Evolutionary conservation across 106 monocot genomes (phyloP).

Genomic region (Platanthera zijinensis): DNA sequence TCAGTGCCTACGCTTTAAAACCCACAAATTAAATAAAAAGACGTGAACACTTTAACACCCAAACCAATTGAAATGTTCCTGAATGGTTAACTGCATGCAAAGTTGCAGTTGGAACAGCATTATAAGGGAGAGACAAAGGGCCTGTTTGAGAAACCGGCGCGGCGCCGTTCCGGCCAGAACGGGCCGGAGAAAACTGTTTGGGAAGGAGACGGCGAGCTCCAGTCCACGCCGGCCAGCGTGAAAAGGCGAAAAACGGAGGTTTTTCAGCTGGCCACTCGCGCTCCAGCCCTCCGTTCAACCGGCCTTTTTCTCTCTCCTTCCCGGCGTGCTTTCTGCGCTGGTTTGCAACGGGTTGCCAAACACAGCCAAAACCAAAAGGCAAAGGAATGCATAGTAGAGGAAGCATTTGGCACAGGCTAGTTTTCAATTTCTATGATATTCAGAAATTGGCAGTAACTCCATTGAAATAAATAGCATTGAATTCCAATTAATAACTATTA

Average conservation of each 20-base stretch:
- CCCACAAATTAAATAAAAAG: background rate
- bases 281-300: too few species aligned
- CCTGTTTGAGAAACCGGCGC: too few species aligned
- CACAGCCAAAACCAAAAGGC: background rate
- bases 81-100: background rate
- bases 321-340: too few species aligned
- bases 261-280: too few species aligned
- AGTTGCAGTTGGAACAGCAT: background rate
- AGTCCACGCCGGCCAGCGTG: too few species aligned
- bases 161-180: too few species aligned
- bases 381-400: background rate
- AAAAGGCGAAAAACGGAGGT: too few species aligned
- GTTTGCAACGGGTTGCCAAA: too few species aligned
- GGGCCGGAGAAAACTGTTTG: too few species aligned
- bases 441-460: background rate
- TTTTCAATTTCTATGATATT: background rate
- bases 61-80: background rate
- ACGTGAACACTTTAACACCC: background rate
- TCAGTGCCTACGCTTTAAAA: background rate
- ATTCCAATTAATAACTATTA: background rate
- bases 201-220: too few species aligned
- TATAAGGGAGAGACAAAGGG: background rate
- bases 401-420: background rate
- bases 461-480: background rate
- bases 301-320: too few species aligned